These are phyloP conservation scores for Hypocrella siamensis DNA, from an alignment of 2,329 filamentous ascomycete genomes.

Conservation along the genomic window DNA sequence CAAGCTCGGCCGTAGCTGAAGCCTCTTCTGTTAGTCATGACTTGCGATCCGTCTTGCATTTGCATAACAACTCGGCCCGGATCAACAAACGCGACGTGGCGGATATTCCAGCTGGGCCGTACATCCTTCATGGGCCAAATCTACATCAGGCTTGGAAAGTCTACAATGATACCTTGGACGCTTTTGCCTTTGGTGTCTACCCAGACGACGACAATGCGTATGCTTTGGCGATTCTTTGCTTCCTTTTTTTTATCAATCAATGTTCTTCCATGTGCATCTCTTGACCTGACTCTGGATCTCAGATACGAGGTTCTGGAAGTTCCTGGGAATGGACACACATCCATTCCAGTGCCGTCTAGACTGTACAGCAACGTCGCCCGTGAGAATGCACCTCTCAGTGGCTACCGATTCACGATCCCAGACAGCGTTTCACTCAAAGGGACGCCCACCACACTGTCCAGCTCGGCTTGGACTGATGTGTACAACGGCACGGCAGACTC, in stretches of 20 bases:
- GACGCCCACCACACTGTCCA: conserved; percentile 38
- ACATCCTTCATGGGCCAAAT: conserved; percentile 24
- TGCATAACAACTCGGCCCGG: conserved; percentile 8
- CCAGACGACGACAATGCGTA: conserved; percentile 12
- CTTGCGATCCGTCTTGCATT: conserved; percentile 1
- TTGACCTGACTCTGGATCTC: no score
- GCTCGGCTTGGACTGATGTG: conserved; percentile 39
- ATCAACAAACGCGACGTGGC: conserved; percentile 5
- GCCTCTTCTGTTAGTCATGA: neutral
- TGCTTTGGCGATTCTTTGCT: neutral
- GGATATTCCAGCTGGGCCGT: conserved; percentile 21
- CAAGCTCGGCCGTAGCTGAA: conserved; percentile 4
- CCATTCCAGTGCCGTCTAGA: conserved; percentile 21
- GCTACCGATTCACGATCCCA: conserved; percentile 18
- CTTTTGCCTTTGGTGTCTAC: conserved; percentile 21
- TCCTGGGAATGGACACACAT: conserved; percentile 5
- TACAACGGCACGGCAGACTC: conserved; percentile 24
- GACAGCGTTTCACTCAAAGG: conserved; percentile 25
- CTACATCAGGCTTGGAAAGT: conserved; percentile 24
- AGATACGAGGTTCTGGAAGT: conserved; percentile 3
- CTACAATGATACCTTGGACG: conserved; percentile 20
- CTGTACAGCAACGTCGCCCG: conserved; percentile 16
- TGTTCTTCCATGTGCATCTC: no score
- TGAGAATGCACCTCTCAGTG: conserved; percentile 17
- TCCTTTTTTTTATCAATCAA: neutral